Percentiles rank a stretch among this genome's conserved stretches.
These are phyloP conservation scores for Calonectria pseudoturangicola DNA, from an alignment of 2,329 filamentous ascomycete species.

Conservation along the genomic window DNA sequence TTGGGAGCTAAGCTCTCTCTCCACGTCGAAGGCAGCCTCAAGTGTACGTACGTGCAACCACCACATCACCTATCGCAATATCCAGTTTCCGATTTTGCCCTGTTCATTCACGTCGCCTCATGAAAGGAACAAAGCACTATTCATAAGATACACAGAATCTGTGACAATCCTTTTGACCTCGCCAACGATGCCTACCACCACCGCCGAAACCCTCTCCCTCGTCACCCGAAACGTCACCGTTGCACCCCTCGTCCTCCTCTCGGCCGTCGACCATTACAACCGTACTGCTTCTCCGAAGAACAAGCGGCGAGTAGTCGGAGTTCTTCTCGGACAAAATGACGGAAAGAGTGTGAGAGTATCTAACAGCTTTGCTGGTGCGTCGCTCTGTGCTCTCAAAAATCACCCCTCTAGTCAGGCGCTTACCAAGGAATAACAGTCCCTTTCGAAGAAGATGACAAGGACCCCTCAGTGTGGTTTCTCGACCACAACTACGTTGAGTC, in stretches of 20 bases:
- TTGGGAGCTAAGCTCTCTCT: conserved; percentile 55
- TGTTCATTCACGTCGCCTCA: conserved; percentile 45
- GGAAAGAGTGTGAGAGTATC: conserved; percentile 97
- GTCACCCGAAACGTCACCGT: conserved; percentile 97
- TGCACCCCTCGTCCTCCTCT: conserved; percentile 97
- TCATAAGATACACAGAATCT: conserved; percentile 42
- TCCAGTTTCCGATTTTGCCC: conserved; percentile 30
- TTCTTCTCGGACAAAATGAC: conserved; percentile 95
- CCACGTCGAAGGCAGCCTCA: conserved; percentile 57
- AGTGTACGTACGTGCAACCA: conserved; percentile 57
- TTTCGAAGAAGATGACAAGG: conserved; percentile 99
- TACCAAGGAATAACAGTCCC: conserved; percentile 77
- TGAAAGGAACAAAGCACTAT: conserved; percentile 46
- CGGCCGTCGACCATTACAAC: conserved; percentile 98
- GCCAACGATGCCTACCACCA: conserved; percentile 91
- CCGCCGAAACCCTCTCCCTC: conserved; percentile 95
- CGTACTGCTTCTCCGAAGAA: conserved; percentile 92
- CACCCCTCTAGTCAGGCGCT: conserved; percentile 39
- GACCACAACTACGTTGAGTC: conserved; percentile 99
- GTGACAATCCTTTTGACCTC: conserved; percentile 41
- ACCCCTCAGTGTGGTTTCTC: conserved; percentile 98
- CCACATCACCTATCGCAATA: conserved; percentile 40
- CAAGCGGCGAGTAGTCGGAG: conserved; percentile 91
- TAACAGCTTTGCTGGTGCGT: conserved; percentile 96
- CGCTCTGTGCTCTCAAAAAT: conserved; percentile 33